Percentiles rank a stretch among this genome's conserved stretches.
Conservation (phyloP, 1,139 yeast genomes). For the Geotrichum cucujoidarum region DNA sequence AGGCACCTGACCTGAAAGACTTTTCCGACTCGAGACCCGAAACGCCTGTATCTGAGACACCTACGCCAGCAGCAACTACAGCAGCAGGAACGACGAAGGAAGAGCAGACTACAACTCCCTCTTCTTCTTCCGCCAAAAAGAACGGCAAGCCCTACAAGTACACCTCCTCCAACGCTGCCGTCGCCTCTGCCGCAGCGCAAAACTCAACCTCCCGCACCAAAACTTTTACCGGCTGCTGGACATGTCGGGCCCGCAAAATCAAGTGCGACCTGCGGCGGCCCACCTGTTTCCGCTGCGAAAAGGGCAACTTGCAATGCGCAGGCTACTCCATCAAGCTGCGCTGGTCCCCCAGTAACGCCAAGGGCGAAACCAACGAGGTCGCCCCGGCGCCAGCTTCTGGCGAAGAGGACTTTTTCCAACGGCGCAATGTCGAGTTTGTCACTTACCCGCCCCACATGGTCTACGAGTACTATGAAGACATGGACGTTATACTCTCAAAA, state of each 20-base stretch:
- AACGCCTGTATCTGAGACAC: background rate
- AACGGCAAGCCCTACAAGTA: background rate
- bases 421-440: constrained; percentile 70
- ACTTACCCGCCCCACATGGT: constrained; percentile 55
- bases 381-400: constrained; percentile 22
- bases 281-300: constrained; percentile 48
- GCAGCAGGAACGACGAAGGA: no score
- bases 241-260: constrained; percentile 56
- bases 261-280: constrained; percentile 57
- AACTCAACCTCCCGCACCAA: constrained; percentile 35
- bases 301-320: constrained; percentile 60
- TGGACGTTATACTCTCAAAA: constrained; percentile 65
- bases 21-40: background rate
- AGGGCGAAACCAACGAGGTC: constrained; percentile 24
- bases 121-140: background rate
- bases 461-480: constrained; percentile 71
- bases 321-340: constrained; percentile 78
- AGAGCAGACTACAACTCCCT: no score
- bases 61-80: background rate
- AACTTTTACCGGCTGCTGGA: constrained; percentile 60
- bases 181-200: background rate
- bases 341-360: constrained; percentile 49
- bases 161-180: constrained; percentile 1
- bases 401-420: constrained; percentile 50
- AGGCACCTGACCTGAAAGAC: background rate